Base-by-base conservation (phyloP, 805 yeast genomes). In the Suhomyces sp. region DNA sequence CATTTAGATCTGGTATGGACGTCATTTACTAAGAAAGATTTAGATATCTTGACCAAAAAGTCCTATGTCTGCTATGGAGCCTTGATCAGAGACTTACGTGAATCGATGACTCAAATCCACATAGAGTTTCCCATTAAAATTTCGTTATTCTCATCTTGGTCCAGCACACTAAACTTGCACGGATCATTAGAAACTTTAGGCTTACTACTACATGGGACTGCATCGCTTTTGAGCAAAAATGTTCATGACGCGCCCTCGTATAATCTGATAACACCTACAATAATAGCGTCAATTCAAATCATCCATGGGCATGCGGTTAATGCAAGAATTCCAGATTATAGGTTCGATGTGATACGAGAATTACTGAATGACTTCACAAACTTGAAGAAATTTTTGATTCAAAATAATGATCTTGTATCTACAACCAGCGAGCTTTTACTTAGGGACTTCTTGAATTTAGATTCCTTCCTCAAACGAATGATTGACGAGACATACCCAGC, bases 121-220 rank as follows among this genome's bases (percentile, higher is more conserved):
- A 59, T 67, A 12, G 78, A 74, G 46, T 69, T 63, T 50, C 71
- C 78, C 2, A 68, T 74, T 5, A 66, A 69, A 38, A 69, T 75
- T 44, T 71, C 75, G 2, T 60, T 74, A 24, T 67, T 69, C 49
- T 64, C 74, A 5, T 66, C 75, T 3, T 71, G 74, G 68, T 62
- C 73, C 0, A 65, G 68, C 22, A 72, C 65, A 50, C 59, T 73
- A 42, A 69, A 73, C 48, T 57, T 66, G 19, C 67, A 68, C 54
- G 62, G 74, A 0, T 64, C 69, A 22, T 60, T 69, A 22, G 65
- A 66, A 12, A 72, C 78, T 0, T 59, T 68, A n/a, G 55, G 67
- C 27, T 58, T 72, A 24, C 64, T 74, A 64, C 62, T 64, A 41
- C 57, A 60, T 19, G 79, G 79, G 6, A 67, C 77, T 1, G 64